Conservation (phyloP, 805 yeast genomes). For the Tetrapisispora fleetii region DNA sequence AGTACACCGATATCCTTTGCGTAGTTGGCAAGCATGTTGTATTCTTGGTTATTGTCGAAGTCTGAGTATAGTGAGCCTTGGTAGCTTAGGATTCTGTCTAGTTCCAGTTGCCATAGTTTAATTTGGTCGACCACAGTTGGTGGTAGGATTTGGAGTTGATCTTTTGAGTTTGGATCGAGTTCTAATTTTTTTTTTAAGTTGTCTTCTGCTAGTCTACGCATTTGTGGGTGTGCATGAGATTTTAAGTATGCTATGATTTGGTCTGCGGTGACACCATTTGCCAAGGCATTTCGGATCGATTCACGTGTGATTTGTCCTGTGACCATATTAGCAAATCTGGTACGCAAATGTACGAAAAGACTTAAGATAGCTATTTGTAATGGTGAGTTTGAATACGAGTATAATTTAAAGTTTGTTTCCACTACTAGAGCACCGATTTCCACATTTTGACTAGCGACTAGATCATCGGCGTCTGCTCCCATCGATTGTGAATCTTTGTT, state of each 20-base stretch:
- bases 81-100: slow-evolving; percentile 80
- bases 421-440: slow-evolving; percentile 66
- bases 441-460: slow-evolving; percentile 19
- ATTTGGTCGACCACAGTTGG: slow-evolving; percentile 97
- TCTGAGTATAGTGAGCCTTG: slow-evolving; percentile 86
- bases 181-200: slow-evolving; percentile 57
- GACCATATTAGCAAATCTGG: slow-evolving; percentile 86
- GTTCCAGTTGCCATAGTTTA: slow-evolving; percentile 88
- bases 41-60: slow-evolving; percentile 70
- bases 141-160: slow-evolving; percentile 59
- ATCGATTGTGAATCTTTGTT: slow-evolving; percentile 8
- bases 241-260: slow-evolving; percentile 85
- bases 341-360: slow-evolving; percentile 73
- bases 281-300: slow-evolving; percentile 72
- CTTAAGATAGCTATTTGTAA: slow-evolving; percentile 88
- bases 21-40: slow-evolving; percentile 56
- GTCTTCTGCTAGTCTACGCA: slow-evolving; percentile 67
- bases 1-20: slow-evolving; percentile 88
- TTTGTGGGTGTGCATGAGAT: slow-evolving; percentile 89
- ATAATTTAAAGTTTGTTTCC: slow-evolving; percentile 88
- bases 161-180: slow-evolving; percentile 38
- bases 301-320: slow-evolving; percentile 90
- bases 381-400: slow-evolving; percentile 90
- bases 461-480: slow-evolving; percentile 19
- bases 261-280: slow-evolving; percentile 88